A percentile compares a stretch with the other conserved stretches of the same genome.
phyloP scores from a whole-genome alignment of 305 asterid genomes.

The Fraxinus latifolia region DNA sequence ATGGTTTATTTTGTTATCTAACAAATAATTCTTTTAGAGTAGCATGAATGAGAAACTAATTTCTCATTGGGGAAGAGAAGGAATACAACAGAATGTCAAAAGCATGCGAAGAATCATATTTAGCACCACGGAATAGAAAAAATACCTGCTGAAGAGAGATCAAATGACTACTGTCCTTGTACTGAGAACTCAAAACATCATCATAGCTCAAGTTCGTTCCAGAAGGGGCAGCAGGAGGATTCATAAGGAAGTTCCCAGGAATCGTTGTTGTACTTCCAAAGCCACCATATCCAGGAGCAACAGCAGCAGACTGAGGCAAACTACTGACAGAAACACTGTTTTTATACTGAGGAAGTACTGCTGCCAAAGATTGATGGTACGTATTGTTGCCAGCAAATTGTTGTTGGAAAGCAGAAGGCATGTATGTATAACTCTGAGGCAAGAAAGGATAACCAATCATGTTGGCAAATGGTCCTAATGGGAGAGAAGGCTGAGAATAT shows the following conservation, averaged over 20 bases:
- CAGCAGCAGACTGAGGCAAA: constrained; percentile 72
- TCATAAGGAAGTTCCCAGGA: constrained; percentile 69
- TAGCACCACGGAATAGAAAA: not conserved
- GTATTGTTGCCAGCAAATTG: constrained; percentile 58
- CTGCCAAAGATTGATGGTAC: constrained; percentile 70
- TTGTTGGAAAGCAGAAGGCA: constrained; percentile 82
- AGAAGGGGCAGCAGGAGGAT: constrained; percentile 56
- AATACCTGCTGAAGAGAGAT: constrained; percentile 75
- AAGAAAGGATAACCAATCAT: constrained; percentile 67
- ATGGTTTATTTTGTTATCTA: not conserved
- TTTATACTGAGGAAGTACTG: constrained; percentile 64
- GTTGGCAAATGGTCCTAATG: constrained; percentile 61
- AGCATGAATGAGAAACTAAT: not conserved
- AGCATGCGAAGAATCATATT: not conserved
- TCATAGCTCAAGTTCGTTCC: constrained; percentile 59
- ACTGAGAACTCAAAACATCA: constrained; percentile 70
- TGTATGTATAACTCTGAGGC: constrained; percentile 66
- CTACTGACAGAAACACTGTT: constrained; percentile 60
- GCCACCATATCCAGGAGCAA: constrained; percentile 72
- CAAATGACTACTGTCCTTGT: constrained; percentile 63
- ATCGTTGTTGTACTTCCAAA: constrained; percentile 46
- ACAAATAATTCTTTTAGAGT: not conserved
- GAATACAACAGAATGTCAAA: not conserved
- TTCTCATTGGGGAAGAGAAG: not conserved
- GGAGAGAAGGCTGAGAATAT: constrained; percentile 65